These are phyloP conservation scores for Diaporthe caulivora DNA, from an alignment of 2,329 filamentous ascomycete genomes.

Conservation along the genomic window DNA sequence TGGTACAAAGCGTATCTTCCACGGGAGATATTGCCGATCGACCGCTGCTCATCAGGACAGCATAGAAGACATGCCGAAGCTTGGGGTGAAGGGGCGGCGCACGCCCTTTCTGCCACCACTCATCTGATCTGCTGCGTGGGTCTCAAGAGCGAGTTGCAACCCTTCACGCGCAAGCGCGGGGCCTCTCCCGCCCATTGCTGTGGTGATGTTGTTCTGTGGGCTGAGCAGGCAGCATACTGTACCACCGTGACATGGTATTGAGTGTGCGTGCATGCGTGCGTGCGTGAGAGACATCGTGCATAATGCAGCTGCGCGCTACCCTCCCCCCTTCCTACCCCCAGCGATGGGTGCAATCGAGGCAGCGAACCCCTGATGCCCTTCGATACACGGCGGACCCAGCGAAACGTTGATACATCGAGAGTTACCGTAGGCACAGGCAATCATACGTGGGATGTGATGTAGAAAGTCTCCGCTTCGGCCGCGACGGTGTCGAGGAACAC, in stretches of 20 bases:
- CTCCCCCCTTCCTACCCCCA: background rate
- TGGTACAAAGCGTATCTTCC: constrained; percentile 24
- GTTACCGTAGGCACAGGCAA: constrained; percentile 30
- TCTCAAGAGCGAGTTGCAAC: constrained; percentile 20
- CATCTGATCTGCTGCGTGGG: constrained; percentile 19
- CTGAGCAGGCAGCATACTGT: background rate
- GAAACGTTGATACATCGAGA: constrained; percentile 2
- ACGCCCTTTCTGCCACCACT: background rate
- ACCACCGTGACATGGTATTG: constrained; percentile 15
- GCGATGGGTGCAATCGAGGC: constrained; percentile 6
- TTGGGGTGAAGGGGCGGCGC: constrained; percentile 12
- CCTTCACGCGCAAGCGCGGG: constrained; percentile 11
- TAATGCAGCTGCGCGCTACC: constrained; percentile 24
- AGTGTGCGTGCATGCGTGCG: constrained; percentile 13
- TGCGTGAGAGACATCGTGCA: constrained; percentile 31
- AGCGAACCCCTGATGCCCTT: constrained; percentile 4
- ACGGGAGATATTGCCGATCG: constrained; percentile 24
- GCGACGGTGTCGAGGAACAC: constrained; percentile 28
- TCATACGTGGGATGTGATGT: constrained; percentile 30
- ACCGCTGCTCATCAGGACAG: constrained; percentile 6
- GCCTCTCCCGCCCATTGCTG: background rate
- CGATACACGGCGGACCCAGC: constrained; percentile 11
- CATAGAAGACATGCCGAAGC: constrained; percentile 23
- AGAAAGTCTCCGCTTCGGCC: constrained; percentile 13
- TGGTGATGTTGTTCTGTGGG: background rate